These are phyloP conservation scores for Closterium sp. DNA, from an alignment of 139 green algal species.

Conservation along the genomic window DNA sequence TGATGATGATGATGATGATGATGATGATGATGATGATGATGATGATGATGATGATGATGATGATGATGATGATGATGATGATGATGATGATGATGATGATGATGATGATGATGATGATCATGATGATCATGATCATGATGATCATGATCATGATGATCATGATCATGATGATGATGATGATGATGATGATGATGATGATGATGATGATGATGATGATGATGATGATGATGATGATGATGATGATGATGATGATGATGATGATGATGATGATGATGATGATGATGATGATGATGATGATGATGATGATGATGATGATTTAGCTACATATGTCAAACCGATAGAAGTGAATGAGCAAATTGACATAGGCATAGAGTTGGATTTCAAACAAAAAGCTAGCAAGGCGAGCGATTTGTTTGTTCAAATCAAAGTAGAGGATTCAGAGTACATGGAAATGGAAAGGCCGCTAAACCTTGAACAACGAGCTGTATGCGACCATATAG, in stretches of 20 bases:
- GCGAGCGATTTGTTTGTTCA: not conserved
- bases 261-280: not conserved
- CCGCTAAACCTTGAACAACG: not conserved
- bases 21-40: not conserved
- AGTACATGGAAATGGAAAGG: not conserved
- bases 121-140: not conserved
- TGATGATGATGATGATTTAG: not conserved
- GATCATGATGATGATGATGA: not conserved
- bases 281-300: not conserved
- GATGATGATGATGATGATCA: not conserved
- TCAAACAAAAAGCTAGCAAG: not conserved
- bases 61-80: not conserved
- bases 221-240: not conserved
- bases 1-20: not conserved
- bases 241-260: not conserved
- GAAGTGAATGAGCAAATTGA: slow-evolving; percentile 6
- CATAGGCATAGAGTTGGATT: not conserved
- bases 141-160: not conserved
- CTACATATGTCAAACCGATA: not conserved
- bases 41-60: not conserved
- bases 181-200: not conserved
- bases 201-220: not conserved
- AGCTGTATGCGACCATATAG: slow-evolving; percentile 2
- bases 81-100: not conserved
- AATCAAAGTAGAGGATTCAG: not conserved